A percentile compares a stretch with the other conserved stretches of the same genome.
Evolutionary conservation across 495 filamentous ascomycete genomes (phyloP).

Genomic region (Penicillium simplicissimum): DNA sequence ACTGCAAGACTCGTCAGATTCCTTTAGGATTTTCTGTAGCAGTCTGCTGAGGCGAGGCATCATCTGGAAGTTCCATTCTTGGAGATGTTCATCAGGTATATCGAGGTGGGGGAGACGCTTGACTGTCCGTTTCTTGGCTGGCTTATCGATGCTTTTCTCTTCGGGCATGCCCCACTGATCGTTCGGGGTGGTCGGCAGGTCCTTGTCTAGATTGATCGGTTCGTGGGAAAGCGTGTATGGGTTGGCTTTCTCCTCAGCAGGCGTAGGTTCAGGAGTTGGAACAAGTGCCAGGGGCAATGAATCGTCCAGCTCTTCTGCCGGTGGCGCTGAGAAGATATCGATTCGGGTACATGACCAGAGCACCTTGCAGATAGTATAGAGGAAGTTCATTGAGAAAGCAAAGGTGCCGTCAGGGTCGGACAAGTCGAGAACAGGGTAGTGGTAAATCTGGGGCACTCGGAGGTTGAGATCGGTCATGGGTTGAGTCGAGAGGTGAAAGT

Average conservation of each 20-base stretch:
- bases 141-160: constrained; percentile 32
- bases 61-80: constrained; percentile 70
- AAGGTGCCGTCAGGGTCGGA: constrained; percentile 50
- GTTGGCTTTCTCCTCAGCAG: constrained; percentile 25
- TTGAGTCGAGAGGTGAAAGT: constrained; percentile 60
- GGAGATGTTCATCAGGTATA: constrained; percentile 61
- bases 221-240: constrained; percentile 22
- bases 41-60: constrained; percentile 71
- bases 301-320: constrained; percentile 47
- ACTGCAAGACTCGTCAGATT: constrained; percentile 66
- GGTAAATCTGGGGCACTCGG: constrained; percentile 47
- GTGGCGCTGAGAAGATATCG: constrained; percentile 48
- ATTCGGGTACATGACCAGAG: constrained; percentile 46
- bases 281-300: constrained; percentile 48
- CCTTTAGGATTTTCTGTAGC: constrained; percentile 62
- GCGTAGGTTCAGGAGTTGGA: constrained; percentile 36
- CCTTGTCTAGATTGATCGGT: constrained; percentile 24
- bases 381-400: constrained; percentile 51
- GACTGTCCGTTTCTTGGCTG: constrained; percentile 43
- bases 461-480: constrained; percentile 48
- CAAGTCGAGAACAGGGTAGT: constrained; percentile 50
- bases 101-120: constrained; percentile 47
- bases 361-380: constrained; percentile 50
- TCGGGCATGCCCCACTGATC: constrained; percentile 30
- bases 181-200: constrained; percentile 25